Base-by-base conservation (phyloP, 108 stramenopile genomes). In the Nitzschia putrida region DNA sequence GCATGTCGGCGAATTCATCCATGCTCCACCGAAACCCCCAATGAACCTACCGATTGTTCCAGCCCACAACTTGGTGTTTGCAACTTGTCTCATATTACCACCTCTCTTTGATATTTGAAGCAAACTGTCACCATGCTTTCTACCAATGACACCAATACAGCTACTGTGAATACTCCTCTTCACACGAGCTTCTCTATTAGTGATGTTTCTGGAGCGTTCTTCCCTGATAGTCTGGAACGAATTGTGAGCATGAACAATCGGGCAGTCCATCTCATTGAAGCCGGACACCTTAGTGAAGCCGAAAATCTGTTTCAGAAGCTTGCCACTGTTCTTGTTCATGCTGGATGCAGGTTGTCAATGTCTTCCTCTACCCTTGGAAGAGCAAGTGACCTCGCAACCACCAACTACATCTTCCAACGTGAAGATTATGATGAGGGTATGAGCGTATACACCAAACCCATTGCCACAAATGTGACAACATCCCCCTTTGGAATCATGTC, bases 381-480 rank as follows among this genome's bases (percentile, higher is more conserved):
- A 34, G 29, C 29, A 34, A 4, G 29, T 34, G 29, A 4, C 29
- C 29, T 34, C 29, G 29, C 29, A 1, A 34, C 29, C 7, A 69
- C 21, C 55, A 37, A 44, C 7, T 77, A 81, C 52, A 74, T 77
- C 47, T 77, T 74, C 52, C 80, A 81, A 55, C 71, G 80, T 8
- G 73, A 67, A 24, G 86, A 87, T 37, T 88, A 83, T 49, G 87
- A 88, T 49, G 84, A 85, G 57, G 87, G 84, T n/a, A 85, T 88
- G 87, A 42, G 52, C 23, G 26, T 52, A 47, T 83, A 68, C 77
- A 53, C 21, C 42, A 44, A 56, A 14, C 71, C 74, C 38, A 43
- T 88, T 21, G 64, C 61, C 56, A 80, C 83, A 21, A 50, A 57
- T 64, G 26, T 47, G 52, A 7, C 43, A 53, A 53, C 0, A 49